A percentile compares a stretch with the other conserved stretches of the same genome.
Conservation (phyloP, 257 asterid genomes). For the Datura wrightii region DNA sequence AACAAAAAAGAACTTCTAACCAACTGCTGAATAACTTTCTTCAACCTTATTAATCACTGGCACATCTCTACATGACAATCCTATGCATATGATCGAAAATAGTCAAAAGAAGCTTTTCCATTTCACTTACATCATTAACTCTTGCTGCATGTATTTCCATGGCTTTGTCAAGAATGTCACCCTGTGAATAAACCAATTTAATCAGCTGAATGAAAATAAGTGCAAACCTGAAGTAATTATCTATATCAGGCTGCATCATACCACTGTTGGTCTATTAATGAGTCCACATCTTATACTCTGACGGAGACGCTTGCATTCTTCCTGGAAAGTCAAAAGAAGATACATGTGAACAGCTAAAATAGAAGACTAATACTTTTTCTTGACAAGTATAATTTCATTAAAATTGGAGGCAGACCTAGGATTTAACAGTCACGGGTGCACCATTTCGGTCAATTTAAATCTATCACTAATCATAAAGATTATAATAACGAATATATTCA, state of each 20-base stretch:
- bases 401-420: not conserved
- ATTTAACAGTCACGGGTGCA: not conserved
- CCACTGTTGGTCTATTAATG: conserved; percentile 90
- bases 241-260: conserved; percentile 38
- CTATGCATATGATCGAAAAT: not conserved
- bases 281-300: conserved; percentile 98
- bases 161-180: conserved; percentile 98
- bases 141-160: conserved; percentile 85
- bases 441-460: not conserved
- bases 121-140: conserved; percentile 84
- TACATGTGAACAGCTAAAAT: conserved; percentile 29
- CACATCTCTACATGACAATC: not conserved
- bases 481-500: not conserved
- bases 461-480: not conserved
- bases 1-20: conserved; percentile 17
- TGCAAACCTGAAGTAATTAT: conserved; percentile 17
- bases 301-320: conserved; percentile 98
- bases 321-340: conserved; percentile 54
- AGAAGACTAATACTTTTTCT: not conserved
- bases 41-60: conserved; percentile 15
- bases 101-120: conserved; percentile 1
- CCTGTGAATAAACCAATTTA: conserved; percentile 57
- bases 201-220: conserved; percentile 27
- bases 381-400: not conserved
- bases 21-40: not conserved